These are phyloP conservation scores for Casuarina glauca DNA, from an alignment of 306 rosid species.

Conservation along the genomic window DNA sequence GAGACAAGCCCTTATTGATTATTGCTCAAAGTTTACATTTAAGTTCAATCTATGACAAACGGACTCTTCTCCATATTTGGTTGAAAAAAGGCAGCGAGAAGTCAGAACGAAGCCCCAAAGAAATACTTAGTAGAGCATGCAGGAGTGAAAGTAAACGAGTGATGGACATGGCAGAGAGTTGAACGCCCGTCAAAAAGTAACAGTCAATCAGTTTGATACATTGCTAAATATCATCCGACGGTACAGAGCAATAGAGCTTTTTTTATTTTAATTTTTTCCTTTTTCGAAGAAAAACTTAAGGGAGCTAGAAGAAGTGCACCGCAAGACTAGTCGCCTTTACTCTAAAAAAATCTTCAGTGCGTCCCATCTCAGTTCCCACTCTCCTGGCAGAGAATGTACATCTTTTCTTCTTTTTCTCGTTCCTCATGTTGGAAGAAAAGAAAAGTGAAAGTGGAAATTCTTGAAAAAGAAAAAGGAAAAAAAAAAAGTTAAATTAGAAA, in stretches of 20 bases:
- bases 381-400: conserved; percentile 42
- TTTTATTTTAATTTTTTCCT: not conserved
- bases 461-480: not conserved
- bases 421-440: conserved; percentile 14
- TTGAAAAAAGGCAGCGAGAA: no score
- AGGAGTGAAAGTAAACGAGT: not conserved
- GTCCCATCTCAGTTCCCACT: conserved; percentile 19
- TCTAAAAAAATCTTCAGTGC: conserved; percentile 30
- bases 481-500: conserved; percentile 36
- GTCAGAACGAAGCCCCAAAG: no score
- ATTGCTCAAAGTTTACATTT: no score
- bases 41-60: no score
- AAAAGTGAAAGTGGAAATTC: conserved; percentile 16
- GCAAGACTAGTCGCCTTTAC: conserved; percentile 25
- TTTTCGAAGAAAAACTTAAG: not conserved
- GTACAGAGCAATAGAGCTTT: not conserved
- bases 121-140: no score
- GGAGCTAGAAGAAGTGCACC: conserved; percentile 20
- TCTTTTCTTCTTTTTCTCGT: conserved; percentile 4
- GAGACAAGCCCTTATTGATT: no score
- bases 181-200: no score
- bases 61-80: no score
- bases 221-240: not conserved
- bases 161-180: no score
- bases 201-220: not conserved